Evolutionary conservation across 345 rosid genomes (phyloP).

Genomic region (Garcia nutans): DNA sequence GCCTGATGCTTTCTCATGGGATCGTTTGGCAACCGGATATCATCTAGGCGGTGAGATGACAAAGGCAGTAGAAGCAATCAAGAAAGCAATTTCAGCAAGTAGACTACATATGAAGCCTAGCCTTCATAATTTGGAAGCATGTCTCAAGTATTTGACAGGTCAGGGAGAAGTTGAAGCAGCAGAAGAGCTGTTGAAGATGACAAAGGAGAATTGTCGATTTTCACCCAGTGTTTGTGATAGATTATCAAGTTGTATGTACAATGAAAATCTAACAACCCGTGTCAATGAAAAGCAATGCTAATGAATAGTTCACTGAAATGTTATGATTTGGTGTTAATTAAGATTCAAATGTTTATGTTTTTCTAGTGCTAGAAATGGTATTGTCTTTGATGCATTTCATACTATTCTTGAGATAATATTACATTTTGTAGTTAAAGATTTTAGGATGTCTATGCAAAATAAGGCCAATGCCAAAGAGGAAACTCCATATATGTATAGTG

Average conservation of each 20-base stretch:
- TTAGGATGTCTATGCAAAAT: too few relatives aligned
- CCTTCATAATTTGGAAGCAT: slow-evolving; percentile 9
- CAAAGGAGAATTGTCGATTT: slow-evolving; percentile 10
- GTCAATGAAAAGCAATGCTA: too few relatives aligned
- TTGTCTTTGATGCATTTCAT: too few relatives aligned
- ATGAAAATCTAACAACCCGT: too few relatives aligned
- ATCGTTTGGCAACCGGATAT: slow-evolving; percentile 45
- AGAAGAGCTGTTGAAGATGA: slow-evolving; percentile 19
- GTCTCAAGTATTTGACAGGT: slow-evolving; percentile 26
- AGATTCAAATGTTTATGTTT: too few relatives aligned
- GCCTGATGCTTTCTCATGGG: slow-evolving; percentile 38
- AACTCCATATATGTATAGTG: too few relatives aligned
- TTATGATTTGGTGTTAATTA: too few relatives aligned
- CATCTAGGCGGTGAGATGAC: slow-evolving; percentile 30
- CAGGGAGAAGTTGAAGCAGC: slow-evolving; percentile 22
- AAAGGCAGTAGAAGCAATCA: slow-evolving; percentile 47
- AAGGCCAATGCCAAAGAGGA: too few relatives aligned
- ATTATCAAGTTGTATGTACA: background rate
- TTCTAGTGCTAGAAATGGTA: too few relatives aligned
- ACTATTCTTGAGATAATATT: too few relatives aligned
- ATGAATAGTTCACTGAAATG: too few relatives aligned
- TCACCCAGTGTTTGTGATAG: background rate
- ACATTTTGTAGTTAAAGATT: too few relatives aligned
- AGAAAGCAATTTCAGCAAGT: slow-evolving; percentile 37
- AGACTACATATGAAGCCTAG: slow-evolving; percentile 22